phyloP scores from a whole-genome alignment of 2,329 filamentous ascomycete genomes.

The Chaetomiaceae sp. region DNA sequence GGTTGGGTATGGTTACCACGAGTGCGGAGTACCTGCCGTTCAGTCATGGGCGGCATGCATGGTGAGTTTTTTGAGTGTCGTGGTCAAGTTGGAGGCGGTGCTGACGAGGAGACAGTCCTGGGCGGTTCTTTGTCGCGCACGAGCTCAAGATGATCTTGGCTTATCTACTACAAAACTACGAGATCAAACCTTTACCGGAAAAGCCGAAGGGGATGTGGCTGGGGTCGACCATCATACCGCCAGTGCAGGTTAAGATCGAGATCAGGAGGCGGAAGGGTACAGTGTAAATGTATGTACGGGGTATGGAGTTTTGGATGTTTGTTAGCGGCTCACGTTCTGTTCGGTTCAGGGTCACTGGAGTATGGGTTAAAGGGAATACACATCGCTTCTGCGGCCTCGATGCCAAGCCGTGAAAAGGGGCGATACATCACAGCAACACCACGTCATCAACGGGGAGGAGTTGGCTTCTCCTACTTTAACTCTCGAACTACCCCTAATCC shows the following conservation, averaged over 20 bases:
- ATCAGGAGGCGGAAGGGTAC: slow-evolving; percentile 28
- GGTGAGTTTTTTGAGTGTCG: slow-evolving; percentile 27
- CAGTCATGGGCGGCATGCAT: slow-evolving; percentile 54
- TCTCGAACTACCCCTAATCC: slow-evolving; percentile 22
- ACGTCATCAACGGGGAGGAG: neutral
- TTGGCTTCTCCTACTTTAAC: neutral
- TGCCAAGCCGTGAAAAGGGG: too few relatives aligned
- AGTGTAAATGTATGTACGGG: neutral
- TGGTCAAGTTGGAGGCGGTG: neutral
- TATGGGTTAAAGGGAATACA: too few relatives aligned
- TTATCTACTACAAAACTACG: slow-evolving; percentile 49
- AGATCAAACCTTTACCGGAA: slow-evolving; percentile 40
- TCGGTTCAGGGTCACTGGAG: too few relatives aligned
- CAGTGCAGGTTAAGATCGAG: slow-evolving; percentile 32
- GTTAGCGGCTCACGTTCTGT: too few relatives aligned
- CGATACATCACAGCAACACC: neutral
- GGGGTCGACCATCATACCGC: slow-evolving; percentile 41
- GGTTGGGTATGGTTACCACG: slow-evolving; percentile 51
- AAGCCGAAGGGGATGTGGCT: slow-evolving; percentile 41
- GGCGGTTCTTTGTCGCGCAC: slow-evolving; percentile 53
- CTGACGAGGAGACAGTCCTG: slow-evolving; percentile 36
- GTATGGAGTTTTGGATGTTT: neutral
- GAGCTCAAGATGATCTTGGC: slow-evolving; percentile 53
- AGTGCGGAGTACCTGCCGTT: slow-evolving; percentile 49
- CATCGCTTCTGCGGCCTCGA: too few relatives aligned